A percentile compares a stretch with the other conserved stretches of the same genome.
phyloP scores from a whole-genome alignment of 2,329 filamentous ascomycete genomes.

The Fusarium sp. region DNA sequence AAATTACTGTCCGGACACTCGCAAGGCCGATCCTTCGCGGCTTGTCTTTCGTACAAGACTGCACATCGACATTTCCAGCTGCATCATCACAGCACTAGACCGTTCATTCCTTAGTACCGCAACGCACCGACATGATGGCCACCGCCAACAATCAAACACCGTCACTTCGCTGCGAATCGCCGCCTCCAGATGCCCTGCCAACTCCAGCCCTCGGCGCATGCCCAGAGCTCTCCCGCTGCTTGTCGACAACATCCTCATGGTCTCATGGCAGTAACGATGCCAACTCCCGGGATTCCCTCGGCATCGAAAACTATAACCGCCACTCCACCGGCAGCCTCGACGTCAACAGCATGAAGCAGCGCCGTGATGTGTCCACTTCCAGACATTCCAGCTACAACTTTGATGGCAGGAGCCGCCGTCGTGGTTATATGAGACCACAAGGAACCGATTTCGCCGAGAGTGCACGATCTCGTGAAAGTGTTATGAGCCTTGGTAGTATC shows the following conservation, averaged over 20 bases:
- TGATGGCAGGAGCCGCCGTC: constrained; percentile 62
- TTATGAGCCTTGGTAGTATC: constrained; percentile 95
- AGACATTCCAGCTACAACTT: constrained; percentile 61
- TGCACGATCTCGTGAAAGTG: constrained; percentile 89
- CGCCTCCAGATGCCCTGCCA: constrained; percentile 72
- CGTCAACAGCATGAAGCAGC: constrained; percentile 65
- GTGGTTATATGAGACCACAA: constrained; percentile 89
- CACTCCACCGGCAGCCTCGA: constrained; percentile 71
- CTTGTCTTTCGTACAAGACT: constrained; percentile 11
- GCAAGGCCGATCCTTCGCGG: constrained; percentile 21
- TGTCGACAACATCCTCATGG: constrained; percentile 71
- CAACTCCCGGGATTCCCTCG: constrained; percentile 64
- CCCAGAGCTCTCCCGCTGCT: constrained; percentile 69
- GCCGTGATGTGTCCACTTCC: constrained; percentile 49
- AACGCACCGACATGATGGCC: constrained; percentile 47
- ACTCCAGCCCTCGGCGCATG: constrained; percentile 70
- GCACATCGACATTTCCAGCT: constrained; percentile 18
- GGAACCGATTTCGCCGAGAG: constrained; percentile 91
- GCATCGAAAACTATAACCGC: constrained; percentile 63
- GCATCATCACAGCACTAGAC: constrained; percentile 1
- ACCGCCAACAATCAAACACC: constrained; percentile 49
- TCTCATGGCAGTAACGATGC: constrained; percentile 64
- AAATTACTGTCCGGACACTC: neutral
- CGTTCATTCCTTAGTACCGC: neutral
- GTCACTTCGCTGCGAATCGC: constrained; percentile 64